A percentile compares a stretch with the other conserved stretches of the same genome.
phyloP scores from a whole-genome alignment of 2,329 filamentous ascomycete genomes.

The Colletotrichum sp. region DNA sequence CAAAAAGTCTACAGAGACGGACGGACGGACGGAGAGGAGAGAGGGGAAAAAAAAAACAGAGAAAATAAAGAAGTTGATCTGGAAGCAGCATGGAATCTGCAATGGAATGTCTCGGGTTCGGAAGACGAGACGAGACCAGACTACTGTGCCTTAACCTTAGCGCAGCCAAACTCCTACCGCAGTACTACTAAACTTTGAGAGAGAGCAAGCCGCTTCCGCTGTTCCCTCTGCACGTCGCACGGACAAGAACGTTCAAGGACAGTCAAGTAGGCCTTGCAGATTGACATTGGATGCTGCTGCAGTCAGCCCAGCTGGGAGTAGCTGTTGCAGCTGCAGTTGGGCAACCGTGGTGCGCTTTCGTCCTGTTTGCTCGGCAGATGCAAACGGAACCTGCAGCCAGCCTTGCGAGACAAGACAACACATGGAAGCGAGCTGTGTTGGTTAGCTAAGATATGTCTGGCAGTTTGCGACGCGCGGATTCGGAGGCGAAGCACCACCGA shows the following conservation, averaged over 20 bases:
- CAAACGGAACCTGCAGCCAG: neutral
- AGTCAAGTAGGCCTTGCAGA: neutral
- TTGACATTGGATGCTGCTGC: neutral
- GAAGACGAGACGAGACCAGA: conserved; percentile 2
- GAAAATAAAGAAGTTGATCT: conserved; percentile 9
- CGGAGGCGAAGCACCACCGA: neutral
- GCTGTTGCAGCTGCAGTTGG: neutral
- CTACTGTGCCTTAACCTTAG: conserved; percentile 1
- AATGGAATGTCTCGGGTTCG: conserved; percentile 15
- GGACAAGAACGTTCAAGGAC: neutral
- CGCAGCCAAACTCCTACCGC: neutral
- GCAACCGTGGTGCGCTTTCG: neutral
- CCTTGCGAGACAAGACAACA: neutral
- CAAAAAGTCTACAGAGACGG: neutral
- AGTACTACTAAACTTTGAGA: neutral
- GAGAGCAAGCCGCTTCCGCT: neutral
- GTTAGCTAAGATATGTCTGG: neutral
- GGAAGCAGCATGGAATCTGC: conserved; percentile 2
- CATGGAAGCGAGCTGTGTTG: neutral
- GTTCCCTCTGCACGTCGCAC: neutral
- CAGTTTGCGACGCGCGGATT: neutral
- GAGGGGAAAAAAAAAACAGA: neutral
- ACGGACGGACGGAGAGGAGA: neutral
- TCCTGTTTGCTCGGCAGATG: neutral
- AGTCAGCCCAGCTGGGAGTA: neutral